Base-by-base conservation (phyloP, 768 basidiomycete genomes). In the Amanita pseudoporphyria region DNA sequence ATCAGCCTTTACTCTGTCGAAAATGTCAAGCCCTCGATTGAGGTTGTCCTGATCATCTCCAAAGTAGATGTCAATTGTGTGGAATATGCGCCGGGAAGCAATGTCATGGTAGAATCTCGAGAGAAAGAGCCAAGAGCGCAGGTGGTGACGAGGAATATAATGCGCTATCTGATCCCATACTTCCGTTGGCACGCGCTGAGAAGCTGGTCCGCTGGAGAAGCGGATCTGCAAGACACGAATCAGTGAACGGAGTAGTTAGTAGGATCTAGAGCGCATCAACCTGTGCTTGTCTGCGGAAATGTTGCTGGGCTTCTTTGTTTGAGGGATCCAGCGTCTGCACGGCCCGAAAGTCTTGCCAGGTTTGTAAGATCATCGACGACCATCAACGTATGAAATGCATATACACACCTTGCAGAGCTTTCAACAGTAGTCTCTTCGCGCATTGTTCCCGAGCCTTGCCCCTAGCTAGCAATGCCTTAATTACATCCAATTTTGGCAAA, bases 101-200 rank as follows among this genome's bases (percentile, higher is more conserved):
- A 85, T 82, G 53, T 79, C 76, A 33, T 79, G 70, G 58, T 82
- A 78, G 58, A 81, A 81, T 2, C 74, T 63, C 2, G 81, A 82
- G 22, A 84, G 71, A 48, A 71, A 81, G 35, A 84, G 72, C 82
- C 81, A 85, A 13, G 73, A 74, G n/a, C 83, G 76, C 26, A 85
- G 74, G 59, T 82, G 75, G 54, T 79, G 77, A 13, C 82, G 74
- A 6, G 82, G 81, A 36, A 77, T 79, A 54, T 76, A 72, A 45
- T 67, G 62, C 5, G 82, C 82, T 37, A 85, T 79, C 12, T 73
- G 70, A 54, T 81, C 79, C 82, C 83, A 85, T 36, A 85, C 71
- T 64, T 85, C 83, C 6, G 70, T 66, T 0, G 83, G 82, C 14
- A 74, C 73, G 18, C 81, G 76, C 52, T 76, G 80, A 3, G 74